Base-by-base conservation (phyloP, 2,329 filamentous ascomycete genomes). In the Colletotrichum eleusines region DNA sequence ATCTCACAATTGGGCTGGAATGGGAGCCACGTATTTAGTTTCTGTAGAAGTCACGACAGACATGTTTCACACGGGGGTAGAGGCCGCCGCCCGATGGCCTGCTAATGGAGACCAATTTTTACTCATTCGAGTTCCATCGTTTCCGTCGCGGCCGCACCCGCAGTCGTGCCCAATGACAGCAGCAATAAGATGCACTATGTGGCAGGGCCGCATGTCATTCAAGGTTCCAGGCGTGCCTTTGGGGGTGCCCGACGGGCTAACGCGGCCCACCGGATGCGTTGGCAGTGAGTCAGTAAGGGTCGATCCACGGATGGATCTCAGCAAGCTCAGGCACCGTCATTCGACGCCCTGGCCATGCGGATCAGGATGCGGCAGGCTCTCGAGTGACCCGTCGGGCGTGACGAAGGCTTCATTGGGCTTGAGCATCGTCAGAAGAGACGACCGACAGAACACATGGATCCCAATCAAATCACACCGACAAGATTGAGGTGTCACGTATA, bases 261-360 rank as follows among this genome's bases (percentile, higher is more conserved):
- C 20, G 51, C 55, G 64, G 69, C 64, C 69, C 69, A 71, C 69
- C 67, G 33, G 35, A 53, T 71, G 64, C 46, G 69, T 38, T 71
- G 69, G 69, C 69, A 69, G 64, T 70, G 68, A 70, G 63, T 70
- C 68, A 68, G 69, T 68, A 14, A 5, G 44, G 58, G n/a, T 58
- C 33, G 53, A 50, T 59, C 51, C 64, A 59, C 53, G 69, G 64
- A 54, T 63, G 64, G 53, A 63, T 69, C 69, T 69, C 64, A 55
- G 31, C 53, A 55, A 55, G 53, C 31, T 38, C 53, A 71, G 64
- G 69, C 53, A 69, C 40, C 64, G 54, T 54, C 69, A 63, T 59
- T 59, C 18, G 46, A 40, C 35, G 55, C 44, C 53, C 57, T 67
- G 31, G 67, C 33, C 42, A 28, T 44, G 57, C 46, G 51, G 38